Conservation (phyloP, 2,329 filamentous ascomycete genomes). For the Sphaerulina populicola region DNA sequence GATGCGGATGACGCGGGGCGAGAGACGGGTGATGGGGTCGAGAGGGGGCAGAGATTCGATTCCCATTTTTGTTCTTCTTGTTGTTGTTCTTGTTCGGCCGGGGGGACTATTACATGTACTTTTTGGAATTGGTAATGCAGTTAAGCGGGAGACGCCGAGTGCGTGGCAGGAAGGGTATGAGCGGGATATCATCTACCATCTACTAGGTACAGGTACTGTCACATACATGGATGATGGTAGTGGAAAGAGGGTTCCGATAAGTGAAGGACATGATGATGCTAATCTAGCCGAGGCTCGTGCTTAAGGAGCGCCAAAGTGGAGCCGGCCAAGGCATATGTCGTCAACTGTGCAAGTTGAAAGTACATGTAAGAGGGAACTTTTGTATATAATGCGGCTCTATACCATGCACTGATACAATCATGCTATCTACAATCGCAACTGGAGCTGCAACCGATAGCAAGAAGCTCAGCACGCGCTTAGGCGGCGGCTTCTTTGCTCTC, state of each 20-base stretch:
- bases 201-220: too few relatives aligned
- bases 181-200: too few relatives aligned
- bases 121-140: too few relatives aligned
- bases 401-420: neutral
- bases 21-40: conserved; percentile 67
- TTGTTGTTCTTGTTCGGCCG: too few relatives aligned
- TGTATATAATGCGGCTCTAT: neutral
- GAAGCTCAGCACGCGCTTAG: too few relatives aligned
- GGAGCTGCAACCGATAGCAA: too few relatives aligned
- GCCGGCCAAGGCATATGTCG: neutral
- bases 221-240: too few relatives aligned
- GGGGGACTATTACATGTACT: too few relatives aligned
- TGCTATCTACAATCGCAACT: too few relatives aligned
- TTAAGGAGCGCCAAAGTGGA: neutral
- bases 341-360: neutral
- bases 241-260: neutral
- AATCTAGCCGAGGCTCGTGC: neutral
- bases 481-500: too few relatives aligned
- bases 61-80: neutral
- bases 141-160: too few relatives aligned
- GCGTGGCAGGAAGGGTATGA: too few relatives aligned
- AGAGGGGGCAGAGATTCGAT: conserved; percentile 48
- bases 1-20: conserved; percentile 69
- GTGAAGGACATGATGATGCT: neutral
- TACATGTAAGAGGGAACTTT: neutral